Evolutionary conservation across 2,329 filamentous ascomycete species (phyloP).

Genomic region (Juglanconis juglandina): DNA sequence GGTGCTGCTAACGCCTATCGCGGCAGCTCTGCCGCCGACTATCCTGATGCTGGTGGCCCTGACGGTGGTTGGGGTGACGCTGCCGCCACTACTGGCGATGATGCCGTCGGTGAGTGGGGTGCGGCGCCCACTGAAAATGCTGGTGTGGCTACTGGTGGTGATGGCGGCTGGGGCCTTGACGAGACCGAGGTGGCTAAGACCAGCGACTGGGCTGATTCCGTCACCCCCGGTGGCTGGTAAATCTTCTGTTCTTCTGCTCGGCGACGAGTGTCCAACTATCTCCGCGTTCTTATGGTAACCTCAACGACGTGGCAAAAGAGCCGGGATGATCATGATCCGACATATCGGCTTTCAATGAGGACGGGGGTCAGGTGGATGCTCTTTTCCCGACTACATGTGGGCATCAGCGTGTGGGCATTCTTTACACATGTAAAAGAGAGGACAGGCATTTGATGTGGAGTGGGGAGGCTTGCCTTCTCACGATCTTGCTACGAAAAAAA

Average conservation of each 20-base stretch:
- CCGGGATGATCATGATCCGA: too few relatives aligned
- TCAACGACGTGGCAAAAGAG: too few relatives aligned
- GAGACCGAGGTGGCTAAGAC: not conserved
- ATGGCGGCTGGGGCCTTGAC: not conserved
- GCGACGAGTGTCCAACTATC: too few relatives aligned
- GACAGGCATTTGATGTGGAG: too few relatives aligned
- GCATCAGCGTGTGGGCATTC: too few relatives aligned
- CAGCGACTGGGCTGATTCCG: not conserved
- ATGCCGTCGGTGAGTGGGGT: not conserved
- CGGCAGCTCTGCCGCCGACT: not conserved
- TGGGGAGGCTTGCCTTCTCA: not conserved
- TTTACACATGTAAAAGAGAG: not conserved
- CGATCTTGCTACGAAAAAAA: not conserved
- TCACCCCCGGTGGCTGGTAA: not conserved
- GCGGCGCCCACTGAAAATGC: not conserved
- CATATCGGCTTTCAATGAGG: too few relatives aligned
- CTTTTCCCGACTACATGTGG: too few relatives aligned
- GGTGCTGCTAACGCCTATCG: not conserved
- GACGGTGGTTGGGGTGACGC: conserved; percentile 7
- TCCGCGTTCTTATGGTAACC: too few relatives aligned
- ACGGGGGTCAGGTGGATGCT: too few relatives aligned
- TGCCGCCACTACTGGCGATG: not conserved
- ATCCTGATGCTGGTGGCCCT: not conserved
- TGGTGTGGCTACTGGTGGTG: not conserved
- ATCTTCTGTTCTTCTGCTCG: too few relatives aligned